Base-by-base conservation (phyloP, 2,329 filamentous ascomycete genomes). In the Teratosphaeria epicoccoides region DNA sequence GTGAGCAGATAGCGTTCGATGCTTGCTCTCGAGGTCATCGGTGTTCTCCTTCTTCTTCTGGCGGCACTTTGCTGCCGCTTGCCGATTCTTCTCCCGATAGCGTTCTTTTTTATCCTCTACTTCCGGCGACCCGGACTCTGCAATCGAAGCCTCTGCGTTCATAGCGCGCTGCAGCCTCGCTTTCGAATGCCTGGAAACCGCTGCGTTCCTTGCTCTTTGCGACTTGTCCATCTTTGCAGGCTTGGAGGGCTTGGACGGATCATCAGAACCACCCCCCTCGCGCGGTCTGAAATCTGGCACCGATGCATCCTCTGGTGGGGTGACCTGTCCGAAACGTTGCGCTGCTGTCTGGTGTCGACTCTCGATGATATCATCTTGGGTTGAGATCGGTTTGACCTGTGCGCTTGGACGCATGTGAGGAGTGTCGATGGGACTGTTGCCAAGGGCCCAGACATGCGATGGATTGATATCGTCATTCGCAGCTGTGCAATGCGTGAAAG, bases 11-110 rank as follows among this genome's bases (percentile, higher is more conserved):
- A 68, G 66, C 7, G 70, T 66, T 40, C 71, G 66, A n/a, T 69
- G 68, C 46, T 68, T 68, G 26, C 66, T 66, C 56, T 81, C 77
- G 12, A 81, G 71, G 33, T 70, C 61, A 51, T 74, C 69, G 29
- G 74, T 76, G 59, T 78, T 77, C 54, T 77, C 75, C 65, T 81
- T 81, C 67, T 81, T 81, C 70, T 86, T 87, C 61, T 84, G 78
- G 3, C 85, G 79, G 62, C 84, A 88, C 63, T 87, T 88, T 64
- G 81, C 84, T 1, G 85, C 85, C 0, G 85, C 85, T 2, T 85
- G 71, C 9, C 85, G 76, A 65, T 89, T 89, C 54, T 84, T 79
- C 66, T 86, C 82, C 0, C 87, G 73, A 59, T 82, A 83, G 55
- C 76, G 76, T 55, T 72, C 74, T 24, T 79, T 73, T 59, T 78